Base-by-base conservation (phyloP, 352 stramenopile genomes). In the Phytophthora pistaciae region DNA sequence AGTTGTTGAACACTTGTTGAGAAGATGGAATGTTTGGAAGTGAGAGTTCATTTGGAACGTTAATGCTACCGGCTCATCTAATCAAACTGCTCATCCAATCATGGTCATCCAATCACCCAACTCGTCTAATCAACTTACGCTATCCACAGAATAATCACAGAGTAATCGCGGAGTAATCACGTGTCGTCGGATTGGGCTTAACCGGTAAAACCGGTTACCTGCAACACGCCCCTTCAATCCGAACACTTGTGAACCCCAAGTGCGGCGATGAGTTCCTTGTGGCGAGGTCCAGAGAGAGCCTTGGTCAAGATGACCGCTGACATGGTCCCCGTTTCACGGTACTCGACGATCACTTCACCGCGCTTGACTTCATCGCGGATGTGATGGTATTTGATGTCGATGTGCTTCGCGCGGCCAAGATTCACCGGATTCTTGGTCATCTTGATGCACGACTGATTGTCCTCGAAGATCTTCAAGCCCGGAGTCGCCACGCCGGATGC, bases 331-430 rank as follows among this genome's bases (percentile, higher is more conserved):
- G 62, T 72, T 36, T 61, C 55, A 10, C 58, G 66, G 46, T 74
- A 77, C 56, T 77, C 25, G 49, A 65, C 11, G 16, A 64, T 60
- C n/a, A 70, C 56, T 64, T 66, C 38, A 38, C 64, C 58, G 31
- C 57, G 46, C 18, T 80, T 75, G 44, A 78, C 40, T 59, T 73
- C 68, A 27, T 77, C 73, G 36, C 64, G 64, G 38, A 77, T 71
- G 58, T 66, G 57, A 31, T 77, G 64, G 42, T 75, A 68, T 46
- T 71, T 63, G 55, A 70, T 68, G 46, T 77, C 73, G 46, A 80
- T 80, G 59, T 81, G 65, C 60, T 81, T 81, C 21, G 69, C 66
- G 36, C 68, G 64, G 21, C 55, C 64, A 46, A 74, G 59, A 40
- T 78, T 74, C 3, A 75, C 68, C 62, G 25, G 25, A 27, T 27